Conservation (phyloP, 2,329 filamentous ascomycete species). For the Trichoderma polysporum region DNA sequence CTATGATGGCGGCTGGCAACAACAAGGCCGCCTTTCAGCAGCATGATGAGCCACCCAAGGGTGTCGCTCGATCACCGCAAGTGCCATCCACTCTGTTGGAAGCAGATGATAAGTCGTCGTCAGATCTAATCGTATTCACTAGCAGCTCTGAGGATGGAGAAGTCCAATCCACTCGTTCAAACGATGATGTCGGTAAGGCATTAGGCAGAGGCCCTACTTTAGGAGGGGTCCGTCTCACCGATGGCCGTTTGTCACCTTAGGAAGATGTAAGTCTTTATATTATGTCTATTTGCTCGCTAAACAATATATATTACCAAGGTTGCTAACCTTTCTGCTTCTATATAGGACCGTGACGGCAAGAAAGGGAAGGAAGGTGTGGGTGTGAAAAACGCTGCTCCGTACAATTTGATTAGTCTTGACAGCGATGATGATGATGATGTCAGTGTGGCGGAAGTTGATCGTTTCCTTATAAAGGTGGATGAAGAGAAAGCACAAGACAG, state of each 20-base stretch:
- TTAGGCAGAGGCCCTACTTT: neutral
- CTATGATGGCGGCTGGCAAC: neutral
- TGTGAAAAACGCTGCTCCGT: neutral
- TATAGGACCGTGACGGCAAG: neutral
- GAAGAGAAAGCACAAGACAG: neutral
- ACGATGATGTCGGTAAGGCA: neutral
- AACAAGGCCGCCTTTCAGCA: neutral
- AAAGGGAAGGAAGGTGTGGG: neutral
- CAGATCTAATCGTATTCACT: neutral
- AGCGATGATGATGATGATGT: neutral
- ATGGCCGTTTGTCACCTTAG: constrained; percentile 32
- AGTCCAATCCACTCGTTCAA: neutral
- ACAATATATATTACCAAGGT: neutral
- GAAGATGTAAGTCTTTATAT: constrained; percentile 24
- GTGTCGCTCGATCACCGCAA: neutral
- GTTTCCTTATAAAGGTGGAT: constrained; percentile 1
- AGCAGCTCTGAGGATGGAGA: neutral
- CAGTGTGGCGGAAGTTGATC: neutral
- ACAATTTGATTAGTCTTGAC: neutral
- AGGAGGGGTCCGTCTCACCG: neutral
- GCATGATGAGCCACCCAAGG: neutral
- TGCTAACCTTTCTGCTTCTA: neutral
- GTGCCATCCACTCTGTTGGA: neutral
- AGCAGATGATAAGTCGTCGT: neutral
- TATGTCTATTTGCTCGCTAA: neutral